Evolutionary conservation across 495 filamentous ascomycete genomes (phyloP).

Genomic region (Penicillium canescens): DNA sequence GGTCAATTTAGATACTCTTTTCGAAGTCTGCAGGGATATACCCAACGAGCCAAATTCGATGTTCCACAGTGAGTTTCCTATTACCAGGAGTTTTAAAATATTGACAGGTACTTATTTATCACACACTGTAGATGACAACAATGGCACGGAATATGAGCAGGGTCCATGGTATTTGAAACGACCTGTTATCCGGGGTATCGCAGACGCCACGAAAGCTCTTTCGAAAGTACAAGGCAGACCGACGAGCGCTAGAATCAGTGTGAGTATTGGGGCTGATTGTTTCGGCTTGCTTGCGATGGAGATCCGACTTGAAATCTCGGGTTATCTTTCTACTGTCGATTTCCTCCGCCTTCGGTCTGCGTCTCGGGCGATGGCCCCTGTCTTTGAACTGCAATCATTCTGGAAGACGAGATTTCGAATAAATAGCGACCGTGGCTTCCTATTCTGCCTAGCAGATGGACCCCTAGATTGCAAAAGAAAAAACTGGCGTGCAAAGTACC

Average conservation of each 20-base stretch:
- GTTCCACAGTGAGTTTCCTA: no score
- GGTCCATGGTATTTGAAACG: no score
- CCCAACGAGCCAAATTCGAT: background rate
- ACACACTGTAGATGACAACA: no score
- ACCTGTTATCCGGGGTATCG: background rate
- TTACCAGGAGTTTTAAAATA: no score
- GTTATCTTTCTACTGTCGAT: conserved; percentile 6
- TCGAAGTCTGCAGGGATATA: conserved; percentile 8
- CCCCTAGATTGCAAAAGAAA: background rate
- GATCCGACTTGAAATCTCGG: conserved; percentile 7
- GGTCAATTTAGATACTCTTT: conserved; percentile 7
- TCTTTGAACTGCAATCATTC: background rate
- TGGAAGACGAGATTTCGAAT: conserved; percentile 5
- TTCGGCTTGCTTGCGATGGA: conserved; percentile 9
- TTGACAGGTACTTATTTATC: no score
- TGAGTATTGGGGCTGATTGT: background rate
- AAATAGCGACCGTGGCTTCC: conserved; percentile 1
- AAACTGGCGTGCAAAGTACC: background rate
- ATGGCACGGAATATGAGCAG: no score
- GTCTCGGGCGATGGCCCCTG: conserved; percentile 8
- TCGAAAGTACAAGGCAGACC: background rate
- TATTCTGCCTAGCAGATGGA: background rate
- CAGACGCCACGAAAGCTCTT: background rate
- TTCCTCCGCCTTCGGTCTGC: conserved; percentile 4
- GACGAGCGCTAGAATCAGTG: background rate